These are phyloP conservation scores for Cotoneaster glaucophyllus DNA, from an alignment of 306 rosid species.

Conservation along the genomic window DNA sequence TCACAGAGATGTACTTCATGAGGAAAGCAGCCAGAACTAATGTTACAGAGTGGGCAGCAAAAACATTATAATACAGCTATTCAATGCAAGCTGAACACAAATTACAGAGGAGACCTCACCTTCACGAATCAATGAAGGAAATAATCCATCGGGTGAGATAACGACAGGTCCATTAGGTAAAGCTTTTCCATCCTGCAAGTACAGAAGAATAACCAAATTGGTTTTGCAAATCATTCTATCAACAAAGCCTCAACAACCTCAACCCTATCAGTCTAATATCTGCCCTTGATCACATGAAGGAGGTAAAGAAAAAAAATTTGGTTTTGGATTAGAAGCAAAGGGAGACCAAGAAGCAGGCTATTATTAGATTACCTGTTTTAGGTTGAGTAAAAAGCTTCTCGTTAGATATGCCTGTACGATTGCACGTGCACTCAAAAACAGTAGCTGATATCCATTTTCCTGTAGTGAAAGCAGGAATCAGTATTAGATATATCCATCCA, in stretches of 20 bases:
- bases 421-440: constrained; percentile 97
- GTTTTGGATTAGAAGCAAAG: background rate
- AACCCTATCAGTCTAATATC: background rate
- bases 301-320: background rate
- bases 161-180: constrained; percentile 91
- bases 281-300: background rate
- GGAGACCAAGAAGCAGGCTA: background rate
- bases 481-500: constrained; percentile 10
- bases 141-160: constrained; percentile 95
- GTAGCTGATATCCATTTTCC: constrained; percentile 99
- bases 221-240: constrained; percentile 13
- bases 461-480: constrained; percentile 22
- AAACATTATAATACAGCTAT: background rate
- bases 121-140: constrained; percentile 90
- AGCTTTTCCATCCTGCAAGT: constrained; percentile 81
- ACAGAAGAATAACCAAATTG: constrained; percentile 9
- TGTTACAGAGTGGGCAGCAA: background rate
- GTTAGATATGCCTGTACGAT: constrained; percentile 96
- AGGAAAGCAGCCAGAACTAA: background rate
- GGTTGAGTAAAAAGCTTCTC: constrained; percentile 69
- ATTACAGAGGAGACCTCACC: constrained; percentile 35
- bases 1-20: background rate
- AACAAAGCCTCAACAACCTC: constrained; percentile 1
- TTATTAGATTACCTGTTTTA: constrained; percentile 59
- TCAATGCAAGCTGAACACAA: background rate